phyloP scores from a whole-genome alignment of 2,329 filamentous ascomycete genomes.

The Pestalotiopsis sp. region DNA sequence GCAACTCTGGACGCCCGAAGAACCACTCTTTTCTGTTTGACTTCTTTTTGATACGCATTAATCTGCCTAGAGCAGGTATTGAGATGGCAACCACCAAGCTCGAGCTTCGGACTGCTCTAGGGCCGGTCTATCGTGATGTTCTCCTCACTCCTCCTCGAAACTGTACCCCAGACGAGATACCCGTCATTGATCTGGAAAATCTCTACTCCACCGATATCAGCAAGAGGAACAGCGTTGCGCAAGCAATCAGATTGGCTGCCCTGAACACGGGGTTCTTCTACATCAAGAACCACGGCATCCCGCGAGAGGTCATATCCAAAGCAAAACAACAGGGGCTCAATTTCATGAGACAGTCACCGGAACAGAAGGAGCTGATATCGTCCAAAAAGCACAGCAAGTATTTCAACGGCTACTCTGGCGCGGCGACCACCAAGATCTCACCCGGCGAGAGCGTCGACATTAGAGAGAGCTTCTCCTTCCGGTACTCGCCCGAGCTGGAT shows the following conservation, averaged over 20 bases:
- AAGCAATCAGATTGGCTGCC: slow-evolving; percentile 43
- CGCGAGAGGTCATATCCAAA: slow-evolving; percentile 31
- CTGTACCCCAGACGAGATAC: slow-evolving; percentile 44
- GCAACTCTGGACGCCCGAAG: no score
- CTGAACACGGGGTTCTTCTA: slow-evolving; percentile 57
- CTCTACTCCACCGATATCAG: slow-evolving; percentile 36
- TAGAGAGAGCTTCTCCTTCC: slow-evolving; percentile 51
- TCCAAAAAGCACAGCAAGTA: slow-evolving; percentile 37
- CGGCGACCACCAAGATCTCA: slow-evolving; percentile 46
- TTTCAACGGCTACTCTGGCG: slow-evolving; percentile 48
- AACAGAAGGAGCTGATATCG: slow-evolving; percentile 40
- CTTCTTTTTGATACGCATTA: no score
- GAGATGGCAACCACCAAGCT: slow-evolving; percentile 29
- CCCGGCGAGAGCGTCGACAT: slow-evolving; percentile 49
- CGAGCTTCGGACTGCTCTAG: slow-evolving; percentile 31
- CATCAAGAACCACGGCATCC: slow-evolving; percentile 49
- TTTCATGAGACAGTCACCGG: slow-evolving; percentile 49
- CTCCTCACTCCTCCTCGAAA: slow-evolving; percentile 27
- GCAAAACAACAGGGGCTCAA: slow-evolving; percentile 32
- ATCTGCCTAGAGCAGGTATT: no score
- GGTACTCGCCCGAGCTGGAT: slow-evolving; percentile 54
- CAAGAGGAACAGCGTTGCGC: slow-evolving; percentile 39
- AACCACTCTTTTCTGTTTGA: no score
- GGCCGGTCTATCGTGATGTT: slow-evolving; percentile 32
- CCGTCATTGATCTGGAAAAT: slow-evolving; percentile 50